Evolutionary conservation across 2,329 filamentous ascomycete genomes (phyloP).

Genomic region (Whalleya microplaca): DNA sequence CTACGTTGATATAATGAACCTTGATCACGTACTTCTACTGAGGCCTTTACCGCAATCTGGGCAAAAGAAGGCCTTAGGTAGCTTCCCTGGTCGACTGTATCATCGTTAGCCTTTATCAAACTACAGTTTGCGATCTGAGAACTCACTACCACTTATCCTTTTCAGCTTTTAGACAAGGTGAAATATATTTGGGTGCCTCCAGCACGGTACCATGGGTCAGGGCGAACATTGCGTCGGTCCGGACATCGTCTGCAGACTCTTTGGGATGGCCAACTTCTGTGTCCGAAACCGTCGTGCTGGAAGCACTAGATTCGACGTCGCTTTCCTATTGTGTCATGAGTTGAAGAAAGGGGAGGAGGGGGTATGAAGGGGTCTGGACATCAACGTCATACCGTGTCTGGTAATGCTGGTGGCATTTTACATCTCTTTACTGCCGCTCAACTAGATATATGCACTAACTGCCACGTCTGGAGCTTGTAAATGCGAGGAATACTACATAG

Average conservation of each 20-base stretch:
- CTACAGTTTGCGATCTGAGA: not conserved
- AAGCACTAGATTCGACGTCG: not conserved
- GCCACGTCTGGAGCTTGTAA: too few species aligned
- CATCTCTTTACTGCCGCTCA: not conserved
- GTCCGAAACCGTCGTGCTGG: not conserved
- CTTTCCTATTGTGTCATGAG: not conserved
- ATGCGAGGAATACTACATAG: too few species aligned
- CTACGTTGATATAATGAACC: not conserved
- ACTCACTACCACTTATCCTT: not conserved
- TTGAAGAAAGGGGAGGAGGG: not conserved
- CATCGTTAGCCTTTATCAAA: not conserved
- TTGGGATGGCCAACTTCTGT: not conserved
- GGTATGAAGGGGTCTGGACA: not conserved
- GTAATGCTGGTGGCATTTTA: not conserved
- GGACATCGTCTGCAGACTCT: not conserved
- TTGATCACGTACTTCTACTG: not conserved
- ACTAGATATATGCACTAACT: not conserved
- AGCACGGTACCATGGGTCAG: not conserved
- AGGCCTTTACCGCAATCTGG: constrained; percentile 10
- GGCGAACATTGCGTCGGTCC: not conserved
- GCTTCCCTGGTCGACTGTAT: not conserved
- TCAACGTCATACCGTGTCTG: not conserved
- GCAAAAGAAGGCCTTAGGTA: constrained; percentile 1
- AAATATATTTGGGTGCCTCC: not conserved
- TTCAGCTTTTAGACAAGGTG: not conserved